Conservation (phyloP, 768 basidiomycete genomes). For the Pleurotus ostreatus region DNA sequence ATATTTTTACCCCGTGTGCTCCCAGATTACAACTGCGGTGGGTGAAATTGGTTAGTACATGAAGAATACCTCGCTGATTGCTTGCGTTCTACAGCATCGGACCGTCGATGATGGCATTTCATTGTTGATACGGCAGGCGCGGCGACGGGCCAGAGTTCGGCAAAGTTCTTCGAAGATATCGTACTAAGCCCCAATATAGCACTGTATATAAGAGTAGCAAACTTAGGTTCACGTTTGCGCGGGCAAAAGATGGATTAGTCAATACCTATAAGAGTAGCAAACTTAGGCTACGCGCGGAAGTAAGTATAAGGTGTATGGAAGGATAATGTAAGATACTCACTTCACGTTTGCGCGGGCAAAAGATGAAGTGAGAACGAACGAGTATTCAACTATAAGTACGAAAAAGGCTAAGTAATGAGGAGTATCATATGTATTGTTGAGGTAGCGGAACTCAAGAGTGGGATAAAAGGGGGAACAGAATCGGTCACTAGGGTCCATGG, state of each 20-base stretch:
- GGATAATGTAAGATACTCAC: background rate
- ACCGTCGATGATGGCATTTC: too few species aligned
- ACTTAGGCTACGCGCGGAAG: background rate
- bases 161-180: too few species aligned
- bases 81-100: too few species aligned
- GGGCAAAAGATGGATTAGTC: background rate
- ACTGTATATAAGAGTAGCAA: slow-evolving; percentile 8
- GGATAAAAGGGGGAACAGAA: background rate
- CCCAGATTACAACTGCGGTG: too few species aligned
- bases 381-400: background rate
- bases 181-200: too few species aligned
- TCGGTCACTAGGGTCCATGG: background rate
- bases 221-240: background rate
- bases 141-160: too few species aligned
- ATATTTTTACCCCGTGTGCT: too few species aligned
- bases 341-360: background rate
- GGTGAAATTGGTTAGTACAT: too few species aligned
- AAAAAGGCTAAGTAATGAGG: background rate
- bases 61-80: too few species aligned
- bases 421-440: background rate
- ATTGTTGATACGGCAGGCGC: too few species aligned
- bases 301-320: background rate
- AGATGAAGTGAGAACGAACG: background rate
- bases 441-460: background rate
- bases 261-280: background rate